Evolutionary conservation across 2,329 filamentous ascomycete genomes (phyloP).

Genomic region (Myriosclerotinia duriaeana): DNA sequence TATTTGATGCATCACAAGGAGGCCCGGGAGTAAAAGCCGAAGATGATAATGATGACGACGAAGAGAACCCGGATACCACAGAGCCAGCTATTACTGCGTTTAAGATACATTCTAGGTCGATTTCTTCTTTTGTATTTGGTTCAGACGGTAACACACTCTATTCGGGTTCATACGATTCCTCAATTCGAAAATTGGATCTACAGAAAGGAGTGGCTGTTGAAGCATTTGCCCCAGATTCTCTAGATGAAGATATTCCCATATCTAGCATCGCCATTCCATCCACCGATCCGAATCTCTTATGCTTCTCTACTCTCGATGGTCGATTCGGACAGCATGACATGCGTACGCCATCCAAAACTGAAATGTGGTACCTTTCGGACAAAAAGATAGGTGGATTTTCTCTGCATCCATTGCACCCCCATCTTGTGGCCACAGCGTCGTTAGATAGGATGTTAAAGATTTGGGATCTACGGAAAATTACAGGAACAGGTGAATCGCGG

Average conservation of each 20-base stretch:
- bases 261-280: constrained; percentile 79
- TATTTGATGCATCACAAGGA: constrained; percentile 84
- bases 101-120: constrained; percentile 86
- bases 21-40: constrained; percentile 52
- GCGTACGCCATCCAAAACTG: constrained; percentile 57
- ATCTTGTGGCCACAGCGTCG: constrained; percentile 84
- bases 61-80: constrained; percentile 57
- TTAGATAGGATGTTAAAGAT: constrained; percentile 86
- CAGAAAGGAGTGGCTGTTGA: constrained; percentile 76
- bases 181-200: constrained; percentile 83
- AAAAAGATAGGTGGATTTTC: constrained; percentile 97
- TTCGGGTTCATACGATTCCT: constrained; percentile 89
- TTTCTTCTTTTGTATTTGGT: constrained; percentile 78
- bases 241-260: constrained; percentile 71
- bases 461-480: constrained; percentile 86
- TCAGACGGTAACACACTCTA: constrained; percentile 73
- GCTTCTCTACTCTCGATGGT: constrained; percentile 86
- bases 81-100: constrained; percentile 84
- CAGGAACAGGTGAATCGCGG: constrained; percentile 57
- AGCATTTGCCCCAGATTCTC: constrained; percentile 72
- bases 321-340: constrained; percentile 78
- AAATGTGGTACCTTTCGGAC: constrained; percentile 75
- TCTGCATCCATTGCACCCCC: constrained; percentile 73
- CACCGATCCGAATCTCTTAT: constrained; percentile 69
- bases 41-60: constrained; percentile 62